Percentiles rank a stretch among this genome's conserved stretches.
Evolutionary conservation across 2,329 filamentous ascomycete genomes (phyloP).

Genomic region (Ciborinia camelliae): DNA sequence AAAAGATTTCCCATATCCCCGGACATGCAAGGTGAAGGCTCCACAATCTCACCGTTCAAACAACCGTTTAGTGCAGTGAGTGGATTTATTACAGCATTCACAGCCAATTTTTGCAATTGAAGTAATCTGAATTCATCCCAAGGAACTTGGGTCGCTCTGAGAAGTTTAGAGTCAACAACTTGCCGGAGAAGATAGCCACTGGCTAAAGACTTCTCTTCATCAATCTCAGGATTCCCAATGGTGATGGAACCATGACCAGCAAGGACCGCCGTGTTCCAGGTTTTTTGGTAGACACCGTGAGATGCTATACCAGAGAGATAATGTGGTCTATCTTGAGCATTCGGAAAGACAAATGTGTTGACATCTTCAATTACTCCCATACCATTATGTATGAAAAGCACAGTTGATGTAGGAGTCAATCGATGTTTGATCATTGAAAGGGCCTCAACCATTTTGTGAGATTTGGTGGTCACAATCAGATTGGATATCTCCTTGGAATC

Average conservation of each 20-base stretch:
- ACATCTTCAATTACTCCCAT: slow-evolving; percentile 68
- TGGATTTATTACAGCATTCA: slow-evolving; percentile 80
- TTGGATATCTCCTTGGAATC: slow-evolving; percentile 34
- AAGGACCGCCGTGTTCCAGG: slow-evolving; percentile 51
- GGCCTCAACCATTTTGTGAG: slow-evolving; percentile 62
- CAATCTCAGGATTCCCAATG: slow-evolving; percentile 40
- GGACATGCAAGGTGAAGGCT: slow-evolving; percentile 46
- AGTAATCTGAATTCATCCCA: slow-evolving; percentile 48
- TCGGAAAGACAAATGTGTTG: slow-evolving; percentile 54
- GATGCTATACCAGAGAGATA: slow-evolving; percentile 67
- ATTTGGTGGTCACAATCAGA: slow-evolving; percentile 80
- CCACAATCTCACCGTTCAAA: slow-evolving; percentile 66
- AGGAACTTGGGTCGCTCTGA: slow-evolving; percentile 43
- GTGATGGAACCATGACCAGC: slow-evolving; percentile 49
- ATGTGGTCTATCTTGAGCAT: slow-evolving; percentile 56
- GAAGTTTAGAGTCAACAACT: slow-evolving; percentile 44
- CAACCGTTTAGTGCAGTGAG: slow-evolving; percentile 75
- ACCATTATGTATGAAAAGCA: slow-evolving; percentile 86
- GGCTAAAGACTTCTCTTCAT: slow-evolving; percentile 17
- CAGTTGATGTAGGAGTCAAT: slow-evolving; percentile 60
- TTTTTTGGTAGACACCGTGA: slow-evolving; percentile 53
- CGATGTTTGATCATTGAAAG: slow-evolving; percentile 57
- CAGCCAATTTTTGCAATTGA: slow-evolving; percentile 84
- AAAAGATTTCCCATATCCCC: slow-evolving; percentile 49
- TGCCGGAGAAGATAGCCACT: slow-evolving; percentile 31